phyloP scores from a whole-genome alignment of 129 eudicot species.

The Cynara cardunculus region DNA sequence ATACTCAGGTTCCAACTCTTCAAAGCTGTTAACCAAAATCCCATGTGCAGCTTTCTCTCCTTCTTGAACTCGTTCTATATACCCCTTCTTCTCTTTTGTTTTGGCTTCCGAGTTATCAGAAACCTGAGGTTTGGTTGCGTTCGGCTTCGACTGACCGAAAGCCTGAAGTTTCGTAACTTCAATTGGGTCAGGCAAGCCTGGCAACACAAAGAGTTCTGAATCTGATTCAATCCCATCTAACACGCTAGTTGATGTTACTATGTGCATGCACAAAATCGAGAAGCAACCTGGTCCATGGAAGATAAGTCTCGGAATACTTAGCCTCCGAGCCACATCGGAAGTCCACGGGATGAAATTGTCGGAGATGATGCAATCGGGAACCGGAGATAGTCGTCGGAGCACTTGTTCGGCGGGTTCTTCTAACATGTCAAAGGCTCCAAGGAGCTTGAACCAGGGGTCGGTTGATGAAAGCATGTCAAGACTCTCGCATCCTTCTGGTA shows the following conservation, averaged over 20 bases:
- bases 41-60: conserved; percentile 30
- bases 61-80: neutral
- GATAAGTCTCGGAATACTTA: conserved; percentile 33
- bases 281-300: conserved; percentile 50
- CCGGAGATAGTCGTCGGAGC: conserved; percentile 23
- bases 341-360: conserved; percentile 39
- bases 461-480: conserved; percentile 39
- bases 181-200: conserved; percentile 38
- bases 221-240: conserved; percentile 18
- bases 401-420: conserved; percentile 20
- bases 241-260: neutral
- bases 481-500: conserved; percentile 45
- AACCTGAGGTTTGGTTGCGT: neutral
- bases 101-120: neutral
- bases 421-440: conserved; percentile 27
- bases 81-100: neutral
- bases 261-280: conserved; percentile 15
- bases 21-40: conserved; percentile 38
- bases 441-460: conserved; percentile 7
- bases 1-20: conserved; percentile 41
- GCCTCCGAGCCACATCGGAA: conserved; percentile 13
- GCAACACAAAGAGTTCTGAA: conserved; percentile 34
- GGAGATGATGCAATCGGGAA: conserved; percentile 31
- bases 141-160: neutral
- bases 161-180: conserved; percentile 34